Conservation (phyloP, 2,329 filamentous ascomycete genomes). For the Fusarium phyllophilum region DNA sequence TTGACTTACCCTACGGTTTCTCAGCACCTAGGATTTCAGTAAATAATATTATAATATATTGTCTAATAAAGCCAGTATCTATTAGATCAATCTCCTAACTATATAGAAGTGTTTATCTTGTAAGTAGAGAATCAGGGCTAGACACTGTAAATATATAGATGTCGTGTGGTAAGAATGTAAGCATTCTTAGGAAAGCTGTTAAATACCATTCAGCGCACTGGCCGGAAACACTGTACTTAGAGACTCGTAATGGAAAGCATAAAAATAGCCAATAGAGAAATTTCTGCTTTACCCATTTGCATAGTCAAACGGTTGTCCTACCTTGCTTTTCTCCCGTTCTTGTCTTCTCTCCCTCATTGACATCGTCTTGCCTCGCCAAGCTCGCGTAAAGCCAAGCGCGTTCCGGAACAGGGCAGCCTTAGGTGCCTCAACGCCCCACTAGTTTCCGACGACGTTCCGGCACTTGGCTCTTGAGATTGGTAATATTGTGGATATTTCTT, state of each 20-base stretch:
- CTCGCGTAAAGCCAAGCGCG: background rate
- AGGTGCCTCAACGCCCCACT: background rate
- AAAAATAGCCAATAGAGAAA: background rate
- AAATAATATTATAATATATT: background rate
- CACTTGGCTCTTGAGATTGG: background rate
- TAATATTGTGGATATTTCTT: background rate
- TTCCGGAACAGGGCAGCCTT: background rate
- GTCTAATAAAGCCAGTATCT: too few species aligned
- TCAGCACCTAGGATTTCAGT: accelerated
- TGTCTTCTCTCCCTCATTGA: too few species aligned
- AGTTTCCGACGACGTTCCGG: background rate
- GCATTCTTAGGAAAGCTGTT: accelerated
- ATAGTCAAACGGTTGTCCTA: background rate
- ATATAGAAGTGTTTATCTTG: accelerated
- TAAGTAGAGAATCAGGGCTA: accelerated
- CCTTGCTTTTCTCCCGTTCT: background rate
- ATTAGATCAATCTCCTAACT: accelerated
- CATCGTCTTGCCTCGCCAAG: background rate
- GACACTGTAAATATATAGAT: accelerated
- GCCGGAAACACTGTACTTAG: accelerated
- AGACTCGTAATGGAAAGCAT: background rate
- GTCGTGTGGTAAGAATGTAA: accelerated
- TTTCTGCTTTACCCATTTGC: too few species aligned
- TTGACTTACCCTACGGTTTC: background rate
- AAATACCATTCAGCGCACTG: accelerated